These are phyloP conservation scores for Ophiostoma ulmi DNA, from an alignment of 2,329 filamentous ascomycete species.

Conservation along the genomic window DNA sequence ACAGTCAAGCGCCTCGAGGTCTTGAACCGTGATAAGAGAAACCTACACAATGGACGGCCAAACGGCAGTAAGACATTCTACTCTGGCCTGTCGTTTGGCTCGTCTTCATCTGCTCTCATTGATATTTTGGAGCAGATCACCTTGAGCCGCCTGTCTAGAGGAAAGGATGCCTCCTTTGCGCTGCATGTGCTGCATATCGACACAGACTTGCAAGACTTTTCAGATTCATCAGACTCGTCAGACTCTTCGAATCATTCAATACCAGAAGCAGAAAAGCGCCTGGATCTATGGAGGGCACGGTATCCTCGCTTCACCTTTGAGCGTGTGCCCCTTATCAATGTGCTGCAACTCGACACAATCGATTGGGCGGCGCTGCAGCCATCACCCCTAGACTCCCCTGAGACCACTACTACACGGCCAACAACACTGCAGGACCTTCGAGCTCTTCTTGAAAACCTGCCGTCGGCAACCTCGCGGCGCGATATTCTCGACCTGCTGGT, in stretches of 20 bases:
- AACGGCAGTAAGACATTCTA: slow-evolving; percentile 51
- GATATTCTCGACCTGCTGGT: slow-evolving; percentile 69
- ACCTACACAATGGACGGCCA: slow-evolving; percentile 21
- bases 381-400: slow-evolving; percentile 6
- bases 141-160: slow-evolving; percentile 58
- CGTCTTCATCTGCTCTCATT: slow-evolving; percentile 72
- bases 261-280: slow-evolving; percentile 40
- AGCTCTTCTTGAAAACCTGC: slow-evolving; percentile 54
- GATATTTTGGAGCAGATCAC: slow-evolving; percentile 69
- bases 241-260: slow-evolving; percentile 20
- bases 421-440: slow-evolving; percentile 44
- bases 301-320: slow-evolving; percentile 65
- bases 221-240: not conserved
- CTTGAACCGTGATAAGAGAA: slow-evolving; percentile 44
- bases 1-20: slow-evolving; percentile 64
- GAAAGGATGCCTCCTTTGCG: slow-evolving; percentile 62
- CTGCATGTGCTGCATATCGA: slow-evolving; percentile 57
- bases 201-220: slow-evolving; percentile 34
- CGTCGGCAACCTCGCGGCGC: slow-evolving; percentile 67
- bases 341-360: slow-evolving; percentile 48
- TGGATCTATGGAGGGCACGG: slow-evolving; percentile 49
- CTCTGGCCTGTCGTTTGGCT: slow-evolving; percentile 75
- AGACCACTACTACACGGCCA: not conserved
- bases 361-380: slow-evolving; percentile 47
- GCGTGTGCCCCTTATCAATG: slow-evolving; percentile 57